Percentiles rank a stretch among this genome's conserved stretches.
These are phyloP conservation scores for grape (Vitis vinifera) DNA, from an alignment of 164 flowering plant species.

Conservation along the genomic window DNA sequence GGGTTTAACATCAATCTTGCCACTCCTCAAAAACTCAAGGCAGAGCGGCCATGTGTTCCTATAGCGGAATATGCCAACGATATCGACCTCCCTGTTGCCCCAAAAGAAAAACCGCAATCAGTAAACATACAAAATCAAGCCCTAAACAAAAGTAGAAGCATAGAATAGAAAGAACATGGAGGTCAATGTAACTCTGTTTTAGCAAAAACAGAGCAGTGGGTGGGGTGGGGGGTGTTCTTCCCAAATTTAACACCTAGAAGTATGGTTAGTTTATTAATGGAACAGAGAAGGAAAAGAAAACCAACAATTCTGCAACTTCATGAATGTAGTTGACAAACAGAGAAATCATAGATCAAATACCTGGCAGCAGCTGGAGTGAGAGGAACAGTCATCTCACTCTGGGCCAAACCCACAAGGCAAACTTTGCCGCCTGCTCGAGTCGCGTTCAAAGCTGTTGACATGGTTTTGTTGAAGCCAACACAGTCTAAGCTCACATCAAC, in stretches of 20 bases:
- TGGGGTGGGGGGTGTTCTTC: too few species aligned
- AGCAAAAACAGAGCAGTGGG: too few species aligned
- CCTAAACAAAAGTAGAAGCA: too few species aligned
- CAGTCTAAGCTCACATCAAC: constrained; percentile 70
- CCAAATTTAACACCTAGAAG: too few species aligned
- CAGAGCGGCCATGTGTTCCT: constrained; percentile 87
- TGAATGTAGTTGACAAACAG: too few species aligned
- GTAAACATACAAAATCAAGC: too few species aligned
- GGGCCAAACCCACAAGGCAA: constrained; percentile 68
- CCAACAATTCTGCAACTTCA: too few species aligned
- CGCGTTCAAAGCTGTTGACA: constrained; percentile 67
- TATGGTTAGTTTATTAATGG: too few species aligned
- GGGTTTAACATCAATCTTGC: constrained; percentile 84
- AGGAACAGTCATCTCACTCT: constrained; percentile 56
- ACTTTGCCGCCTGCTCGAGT: constrained; percentile 71
- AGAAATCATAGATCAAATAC: constrained; percentile 21
- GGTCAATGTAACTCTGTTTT: too few species aligned
- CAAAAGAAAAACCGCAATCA: not conserved
- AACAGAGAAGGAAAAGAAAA: too few species aligned
- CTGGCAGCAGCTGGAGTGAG: constrained; percentile 69
- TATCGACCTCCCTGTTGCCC: constrained; percentile 62
- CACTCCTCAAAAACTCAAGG: constrained; percentile 64
- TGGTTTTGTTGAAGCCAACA: constrained; percentile 68
- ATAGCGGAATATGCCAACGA: constrained; percentile 76
- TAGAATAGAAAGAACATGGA: too few species aligned